Evolutionary conservation across 805 yeast species (phyloP), one percentile per base, ranked within the genome.

Genomic region (Teunomyces gatunensis): DNA sequence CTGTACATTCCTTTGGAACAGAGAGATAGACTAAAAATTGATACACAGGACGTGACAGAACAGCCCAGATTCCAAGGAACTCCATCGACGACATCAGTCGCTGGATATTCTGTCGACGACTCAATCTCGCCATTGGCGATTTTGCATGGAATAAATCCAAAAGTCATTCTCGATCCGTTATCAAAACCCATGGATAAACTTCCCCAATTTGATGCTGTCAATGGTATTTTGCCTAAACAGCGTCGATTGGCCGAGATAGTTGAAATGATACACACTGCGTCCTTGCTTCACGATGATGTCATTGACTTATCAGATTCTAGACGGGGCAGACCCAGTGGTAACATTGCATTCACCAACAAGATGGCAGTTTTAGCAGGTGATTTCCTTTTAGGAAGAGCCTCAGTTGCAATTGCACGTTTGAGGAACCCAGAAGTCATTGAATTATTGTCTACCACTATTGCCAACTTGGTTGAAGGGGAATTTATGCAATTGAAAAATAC

Each of bases 291-390:
- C 65, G 99, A 94, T 68, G 99, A 94, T 65, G 99, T 94, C 51
- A 92, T 94, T 58, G 99, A 94, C 69, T 77, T 84, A 40, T 82
- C 91, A 0, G 97, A 88, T 59, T 79, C 92, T 29, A 78, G 99
- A 63, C 77, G 99, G 54, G 96, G 96, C 39, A 79, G 88, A 60
- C 95, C 95, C 18, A 81, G 88, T 53, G 98, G 97, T 0, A 94
- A 94, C 68, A 78, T 85, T 50, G 97, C 97, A 6, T 94, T 91
- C 69, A 88, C 95, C 25, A 94, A 94, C 70, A 94, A 94, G 62
- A 91, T 94, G 97, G 96, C 99, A 6, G 90, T 94, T 35, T 75
- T 94, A 47, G 98, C 97, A 0, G 99, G 99, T 39, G 99, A 94
- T 69, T 94, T 94, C 68, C 67, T 94, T 48, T 78, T 94, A 41